Conservation (phyloP, 768 basidiomycete species). For the Tricholoma saponaceum region DNA sequence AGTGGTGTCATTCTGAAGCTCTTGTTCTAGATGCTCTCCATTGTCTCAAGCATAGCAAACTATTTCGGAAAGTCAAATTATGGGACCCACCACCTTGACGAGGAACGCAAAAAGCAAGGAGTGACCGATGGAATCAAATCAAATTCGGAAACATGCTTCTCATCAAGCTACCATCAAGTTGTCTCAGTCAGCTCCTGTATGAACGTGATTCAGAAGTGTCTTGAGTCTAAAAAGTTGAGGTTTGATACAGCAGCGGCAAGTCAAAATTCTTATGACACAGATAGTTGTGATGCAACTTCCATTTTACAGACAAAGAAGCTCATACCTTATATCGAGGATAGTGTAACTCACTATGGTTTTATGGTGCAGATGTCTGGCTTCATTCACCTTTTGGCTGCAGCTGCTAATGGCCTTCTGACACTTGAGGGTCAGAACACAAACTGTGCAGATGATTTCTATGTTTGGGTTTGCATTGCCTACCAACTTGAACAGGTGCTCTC, state of each 20-base stretch:
- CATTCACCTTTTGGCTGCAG: constrained; percentile 14
- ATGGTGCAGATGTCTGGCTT: constrained; percentile 12
- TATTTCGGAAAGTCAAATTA: constrained; percentile 26
- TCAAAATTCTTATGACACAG: not conserved
- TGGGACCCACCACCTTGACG: constrained; percentile 18
- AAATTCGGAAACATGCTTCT: constrained; percentile 21
- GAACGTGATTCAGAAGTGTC: constrained; percentile 16
- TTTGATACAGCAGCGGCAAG: constrained; percentile 22
- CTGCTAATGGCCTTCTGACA: constrained; percentile 20
- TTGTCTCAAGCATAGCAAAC: constrained; percentile 18
- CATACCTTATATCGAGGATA: constrained; percentile 15
- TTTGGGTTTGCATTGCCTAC: constrained; percentile 25
- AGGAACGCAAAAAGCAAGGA: constrained; percentile 13
- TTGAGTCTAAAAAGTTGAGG: constrained; percentile 8
- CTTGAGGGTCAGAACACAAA: constrained; percentile 25
- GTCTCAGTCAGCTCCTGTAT: constrained; percentile 18
- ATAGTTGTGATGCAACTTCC: not conserved
- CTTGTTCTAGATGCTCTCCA: constrained; percentile 16
- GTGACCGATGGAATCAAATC: constrained; percentile 20
- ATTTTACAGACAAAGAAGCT: constrained; percentile 17
- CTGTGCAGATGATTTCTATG: constrained; percentile 26
- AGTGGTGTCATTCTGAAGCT: not conserved
- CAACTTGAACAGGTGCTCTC: constrained; percentile 18
- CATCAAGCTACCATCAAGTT: constrained; percentile 20
- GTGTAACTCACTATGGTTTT: constrained; percentile 10